Evolutionary conservation across 2,329 filamentous ascomycete genomes (phyloP).

Genomic region (Plenodomus biglobosus): DNA sequence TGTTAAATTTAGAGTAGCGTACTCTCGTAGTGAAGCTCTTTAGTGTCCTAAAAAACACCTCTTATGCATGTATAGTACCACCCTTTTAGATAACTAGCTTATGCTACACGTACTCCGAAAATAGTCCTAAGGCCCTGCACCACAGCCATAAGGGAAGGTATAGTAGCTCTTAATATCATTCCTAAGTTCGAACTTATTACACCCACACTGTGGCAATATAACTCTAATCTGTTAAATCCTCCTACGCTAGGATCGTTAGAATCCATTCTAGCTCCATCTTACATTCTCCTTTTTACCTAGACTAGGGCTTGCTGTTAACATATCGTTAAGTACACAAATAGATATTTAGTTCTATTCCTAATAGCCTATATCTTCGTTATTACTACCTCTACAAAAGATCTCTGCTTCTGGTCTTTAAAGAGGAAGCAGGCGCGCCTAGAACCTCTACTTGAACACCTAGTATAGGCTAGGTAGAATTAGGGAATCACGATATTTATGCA

Average conservation of each 20-base stretch:
- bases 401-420: slow-evolving; percentile 23
- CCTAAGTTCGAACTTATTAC: slow-evolving; percentile 18
- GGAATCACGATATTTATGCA: slow-evolving; percentile 13
- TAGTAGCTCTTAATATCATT: too few relatives aligned
- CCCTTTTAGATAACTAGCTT: too few relatives aligned
- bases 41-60: too few relatives aligned
- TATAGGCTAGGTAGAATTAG: slow-evolving; percentile 10
- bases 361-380: slow-evolving; percentile 29
- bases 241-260: neutral
- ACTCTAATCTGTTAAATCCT: slow-evolving; percentile 2
- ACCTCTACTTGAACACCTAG: slow-evolving; percentile 23
- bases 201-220: slow-evolving; percentile 19
- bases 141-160: too few relatives aligned
- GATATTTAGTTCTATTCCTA: slow-evolving; percentile 29
- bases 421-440: slow-evolving; percentile 22
- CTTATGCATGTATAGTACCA: too few relatives aligned
- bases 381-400: slow-evolving; percentile 26
- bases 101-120: too few relatives aligned
- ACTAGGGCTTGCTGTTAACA: slow-evolving; percentile 29
- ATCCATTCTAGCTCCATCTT: slow-evolving; percentile 11
- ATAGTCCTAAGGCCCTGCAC: too few relatives aligned
- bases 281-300: slow-evolving; percentile 34
- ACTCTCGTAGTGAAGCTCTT: too few relatives aligned
- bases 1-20: too few relatives aligned
- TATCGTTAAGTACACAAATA: slow-evolving; percentile 27